A percentile compares a stretch with the other conserved stretches of the same genome.
These are phyloP conservation scores for Scheffersomyces illinoinensis DNA, from an alignment of 1,139 yeast genomes.

Conservation along the genomic window DNA sequence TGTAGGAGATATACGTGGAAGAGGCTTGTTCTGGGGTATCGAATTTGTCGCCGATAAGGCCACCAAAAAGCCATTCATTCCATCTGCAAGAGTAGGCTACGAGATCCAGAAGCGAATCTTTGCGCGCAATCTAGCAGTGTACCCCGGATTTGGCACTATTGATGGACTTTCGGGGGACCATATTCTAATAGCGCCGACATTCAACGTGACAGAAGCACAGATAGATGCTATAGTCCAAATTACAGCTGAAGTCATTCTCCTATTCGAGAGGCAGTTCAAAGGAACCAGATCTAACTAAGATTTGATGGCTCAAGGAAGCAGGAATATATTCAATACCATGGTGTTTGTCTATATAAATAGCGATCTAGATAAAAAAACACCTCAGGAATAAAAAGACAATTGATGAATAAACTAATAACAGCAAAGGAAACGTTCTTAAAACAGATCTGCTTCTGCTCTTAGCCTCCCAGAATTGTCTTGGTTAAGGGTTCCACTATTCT, in stretches of 20 bases:
- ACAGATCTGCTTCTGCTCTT: too few species aligned
- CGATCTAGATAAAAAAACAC: too few species aligned
- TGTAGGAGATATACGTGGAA: conserved; percentile 17
- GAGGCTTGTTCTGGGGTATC: conserved; percentile 17
- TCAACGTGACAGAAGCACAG: neutral
- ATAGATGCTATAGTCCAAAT: neutral
- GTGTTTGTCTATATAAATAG: too few species aligned
- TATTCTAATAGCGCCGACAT: conserved; percentile 8
- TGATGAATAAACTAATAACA: too few species aligned
- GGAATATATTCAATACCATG: neutral
- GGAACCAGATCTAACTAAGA: neutral
- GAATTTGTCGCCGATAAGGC: conserved; percentile 16
- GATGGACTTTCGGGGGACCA: conserved; percentile 8
- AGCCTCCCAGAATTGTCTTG: too few species aligned
- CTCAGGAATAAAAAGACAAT: too few species aligned
- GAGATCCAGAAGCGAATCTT: conserved; percentile 6
- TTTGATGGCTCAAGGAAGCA: neutral
- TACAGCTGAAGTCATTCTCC: neutral
- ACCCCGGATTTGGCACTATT: conserved; percentile 6
- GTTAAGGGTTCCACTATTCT: too few species aligned
- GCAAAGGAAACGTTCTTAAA: too few species aligned
- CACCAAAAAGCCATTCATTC: conserved; percentile 13
- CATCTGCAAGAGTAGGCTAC: conserved; percentile 6
- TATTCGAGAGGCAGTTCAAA: neutral
- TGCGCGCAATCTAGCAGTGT: conserved; percentile 5